These are phyloP conservation scores for Neonectria punicea DNA, from an alignment of 2,329 filamentous ascomycete species.

Conservation along the genomic window DNA sequence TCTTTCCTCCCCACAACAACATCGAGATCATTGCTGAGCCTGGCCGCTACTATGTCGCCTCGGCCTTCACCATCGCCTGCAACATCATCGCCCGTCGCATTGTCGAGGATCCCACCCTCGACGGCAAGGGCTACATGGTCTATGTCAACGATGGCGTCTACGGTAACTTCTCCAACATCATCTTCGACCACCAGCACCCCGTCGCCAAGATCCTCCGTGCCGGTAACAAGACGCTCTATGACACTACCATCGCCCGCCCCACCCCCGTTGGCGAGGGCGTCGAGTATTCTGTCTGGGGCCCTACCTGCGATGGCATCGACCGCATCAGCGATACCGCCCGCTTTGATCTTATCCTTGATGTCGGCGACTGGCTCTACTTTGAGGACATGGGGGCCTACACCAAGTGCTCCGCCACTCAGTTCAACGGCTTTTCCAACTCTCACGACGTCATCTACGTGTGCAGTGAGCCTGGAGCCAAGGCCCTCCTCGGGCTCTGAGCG, in stretches of 20 bases:
- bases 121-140: constrained; percentile 86
- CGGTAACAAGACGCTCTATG: constrained; percentile 67
- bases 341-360: constrained; percentile 81
- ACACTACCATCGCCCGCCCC: constrained; percentile 61
- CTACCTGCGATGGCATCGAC: constrained; percentile 97
- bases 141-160: constrained; percentile 98
- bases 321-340: constrained; percentile 86
- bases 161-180: constrained; percentile 98
- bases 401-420: constrained; percentile 95
- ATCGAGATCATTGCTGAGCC: constrained; percentile 95
- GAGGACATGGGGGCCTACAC: constrained; percentile 99
- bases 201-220: constrained; percentile 81
- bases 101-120: constrained; percentile 75
- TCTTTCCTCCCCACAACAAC: constrained; percentile 78
- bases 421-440: constrained; percentile 95
- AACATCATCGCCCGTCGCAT: constrained; percentile 96
- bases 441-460: constrained; percentile 96
- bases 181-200: constrained; percentile 97
- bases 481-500: constrained; percentile 63
- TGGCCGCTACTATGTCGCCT: constrained; percentile 93
- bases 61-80: constrained; percentile 93
- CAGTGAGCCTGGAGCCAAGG: constrained; percentile 88
- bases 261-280: constrained; percentile 62
- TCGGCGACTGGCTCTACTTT: constrained; percentile 98
- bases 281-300: constrained; percentile 97